Base-by-base conservation (phyloP, 2,329 filamentous ascomycete genomes). In the Fusarium sp. region DNA sequence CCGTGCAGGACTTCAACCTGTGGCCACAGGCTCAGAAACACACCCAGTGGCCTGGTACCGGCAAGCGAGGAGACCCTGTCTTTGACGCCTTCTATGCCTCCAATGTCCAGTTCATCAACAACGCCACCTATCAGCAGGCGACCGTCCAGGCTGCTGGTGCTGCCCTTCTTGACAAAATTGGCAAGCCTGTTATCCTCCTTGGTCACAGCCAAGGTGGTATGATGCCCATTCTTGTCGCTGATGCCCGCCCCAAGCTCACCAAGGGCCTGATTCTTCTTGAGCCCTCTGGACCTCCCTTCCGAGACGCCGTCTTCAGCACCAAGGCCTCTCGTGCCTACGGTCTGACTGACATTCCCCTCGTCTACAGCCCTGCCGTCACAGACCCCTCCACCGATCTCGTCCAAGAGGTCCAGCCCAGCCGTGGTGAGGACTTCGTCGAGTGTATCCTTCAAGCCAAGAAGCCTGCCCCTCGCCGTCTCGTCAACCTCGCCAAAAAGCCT, bases 121-220 rank as follows among this genome's bases (percentile, higher is more conserved):
- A 75, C 26, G 65, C 68, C 13, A 75, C 68, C 2, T 75, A 75
- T 15, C 74, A 75, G 24, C 74, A 75, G 9, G 36, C 41, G 6
- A 63, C 73, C 1, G 73, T 75, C 1, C 73, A 75, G 22, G 55
- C 56, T 15, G 74, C 74, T 8, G 83, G 85, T 6, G 80, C 82
- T 12, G 82, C 81, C 11, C 79, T 86, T 7, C 78, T 86, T 6
- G 84, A 85, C 73, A 80, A 73, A 64, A 85, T 86, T 65, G 83
- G 80, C 47, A 81, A 74, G 69, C 83, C 83, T 5, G 81, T 71
- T 15, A 72, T 85, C 41, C 70, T 85, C 33, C 36, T 85, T 39
- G 84, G 81, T 31, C 86, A 88, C 74, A 86, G 84, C 36, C 83
- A 86, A 71, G 86, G 85, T 15, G 84, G 84, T 8, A 62, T 82